These are phyloP conservation scores for Xylaria venustula DNA, from an alignment of 495 filamentous ascomycete genomes.

Conservation along the genomic window DNA sequence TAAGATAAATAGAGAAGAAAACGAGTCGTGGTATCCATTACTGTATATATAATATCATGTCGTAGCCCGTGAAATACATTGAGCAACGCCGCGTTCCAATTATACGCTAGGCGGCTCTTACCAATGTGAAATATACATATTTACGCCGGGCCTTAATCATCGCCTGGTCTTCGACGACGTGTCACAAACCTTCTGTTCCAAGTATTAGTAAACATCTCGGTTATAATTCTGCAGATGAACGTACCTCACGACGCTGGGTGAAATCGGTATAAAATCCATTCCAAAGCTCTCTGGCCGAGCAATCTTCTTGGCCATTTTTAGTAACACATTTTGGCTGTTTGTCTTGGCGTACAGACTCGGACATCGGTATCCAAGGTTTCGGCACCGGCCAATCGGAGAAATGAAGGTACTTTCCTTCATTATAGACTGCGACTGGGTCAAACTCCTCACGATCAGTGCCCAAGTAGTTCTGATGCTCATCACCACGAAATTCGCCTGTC, in stretches of 20 bases:
- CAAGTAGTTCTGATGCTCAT: slow-evolving; percentile 60
- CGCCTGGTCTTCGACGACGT: slow-evolving; percentile 18
- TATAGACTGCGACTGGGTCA: slow-evolving; percentile 62
- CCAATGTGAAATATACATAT: not conserved
- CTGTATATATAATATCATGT: slow-evolving; percentile 9
- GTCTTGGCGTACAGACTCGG: slow-evolving; percentile 50
- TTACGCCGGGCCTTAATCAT: not conserved
- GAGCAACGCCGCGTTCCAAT: not conserved
- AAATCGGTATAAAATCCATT: slow-evolving; percentile 71
- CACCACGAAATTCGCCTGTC: slow-evolving; percentile 65
- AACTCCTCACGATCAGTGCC: slow-evolving; percentile 63
- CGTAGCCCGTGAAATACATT: slow-evolving; percentile 2
- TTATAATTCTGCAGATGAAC: slow-evolving; percentile 12
- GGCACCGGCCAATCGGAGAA: slow-evolving; percentile 81
- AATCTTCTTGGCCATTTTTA: slow-evolving; percentile 47
- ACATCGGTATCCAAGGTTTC: slow-evolving; percentile 73
- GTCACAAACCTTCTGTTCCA: slow-evolving; percentile 21
- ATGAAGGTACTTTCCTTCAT: slow-evolving; percentile 74
- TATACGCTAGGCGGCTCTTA: not conserved
- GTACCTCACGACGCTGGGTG: slow-evolving; percentile 56
- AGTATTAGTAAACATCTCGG: slow-evolving; percentile 15
- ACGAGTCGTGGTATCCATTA: slow-evolving; percentile 9
- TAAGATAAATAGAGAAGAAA: not conserved
- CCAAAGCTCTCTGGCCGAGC: slow-evolving; percentile 67
- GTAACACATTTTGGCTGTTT: slow-evolving; percentile 55